A percentile compares a stretch with the other conserved stretches of the same genome.
Conservation (phyloP, 2,329 filamentous ascomycete genomes). For the Myriosclerotinia scirpicola region DNA sequence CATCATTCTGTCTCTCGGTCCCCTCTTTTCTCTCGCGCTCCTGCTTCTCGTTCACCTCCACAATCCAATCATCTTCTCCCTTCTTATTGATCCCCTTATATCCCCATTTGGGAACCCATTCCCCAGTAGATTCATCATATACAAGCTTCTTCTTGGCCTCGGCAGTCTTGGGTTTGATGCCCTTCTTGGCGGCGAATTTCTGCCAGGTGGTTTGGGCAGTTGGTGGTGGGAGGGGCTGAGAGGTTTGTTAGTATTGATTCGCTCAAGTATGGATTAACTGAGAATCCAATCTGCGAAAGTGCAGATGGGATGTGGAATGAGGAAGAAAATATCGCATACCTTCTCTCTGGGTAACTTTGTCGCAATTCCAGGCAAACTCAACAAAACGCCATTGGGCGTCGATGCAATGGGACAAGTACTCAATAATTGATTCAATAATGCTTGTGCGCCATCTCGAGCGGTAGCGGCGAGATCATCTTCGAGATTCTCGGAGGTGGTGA, state of each 20-base stretch:
- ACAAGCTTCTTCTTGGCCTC: constrained; percentile 75
- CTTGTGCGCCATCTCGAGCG: constrained; percentile 88
- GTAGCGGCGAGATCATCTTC: constrained; percentile 70
- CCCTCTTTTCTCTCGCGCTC: constrained; percentile 64
- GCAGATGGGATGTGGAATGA: background rate
- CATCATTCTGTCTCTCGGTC: constrained; percentile 60
- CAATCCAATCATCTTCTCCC: constrained; percentile 80
- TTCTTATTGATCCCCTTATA: constrained; percentile 89
- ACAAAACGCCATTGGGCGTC: constrained; percentile 68
- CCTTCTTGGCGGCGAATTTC: constrained; percentile 94
- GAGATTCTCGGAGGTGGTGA: constrained; percentile 50
- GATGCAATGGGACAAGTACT: constrained; percentile 79
- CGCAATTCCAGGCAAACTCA: constrained; percentile 69
- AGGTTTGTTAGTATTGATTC: constrained; percentile 9
- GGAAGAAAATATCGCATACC: constrained; percentile 31
- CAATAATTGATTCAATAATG: constrained; percentile 90
- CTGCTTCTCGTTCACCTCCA: constrained; percentile 82
- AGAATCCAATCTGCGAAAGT: background rate
- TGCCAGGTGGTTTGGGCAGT: constrained; percentile 93
- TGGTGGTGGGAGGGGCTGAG: constrained; percentile 68
- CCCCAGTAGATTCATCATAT: constrained; percentile 79
- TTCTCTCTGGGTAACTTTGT: constrained; percentile 87
- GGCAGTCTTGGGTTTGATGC: constrained; percentile 84
- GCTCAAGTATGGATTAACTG: background rate
- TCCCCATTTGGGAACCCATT: constrained; percentile 94